Evolutionary conservation across 2,329 filamentous ascomycete genomes (phyloP).

Genomic region (Botrytis aclada): DNA sequence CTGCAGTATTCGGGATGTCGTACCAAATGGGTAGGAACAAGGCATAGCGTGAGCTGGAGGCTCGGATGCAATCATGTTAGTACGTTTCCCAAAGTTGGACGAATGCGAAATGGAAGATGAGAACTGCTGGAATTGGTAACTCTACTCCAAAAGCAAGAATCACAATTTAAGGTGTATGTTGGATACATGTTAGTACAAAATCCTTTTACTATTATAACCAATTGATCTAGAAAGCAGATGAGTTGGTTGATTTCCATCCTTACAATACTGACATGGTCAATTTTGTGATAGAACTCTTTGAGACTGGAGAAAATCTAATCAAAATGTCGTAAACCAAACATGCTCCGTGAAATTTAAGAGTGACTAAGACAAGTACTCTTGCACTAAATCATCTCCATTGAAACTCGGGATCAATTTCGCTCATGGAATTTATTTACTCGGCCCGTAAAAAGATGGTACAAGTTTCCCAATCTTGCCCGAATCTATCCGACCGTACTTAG

Average conservation of each 20-base stretch:
- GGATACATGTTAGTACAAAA: not conserved
- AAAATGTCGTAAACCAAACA: not conserved
- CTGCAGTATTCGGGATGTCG: not conserved
- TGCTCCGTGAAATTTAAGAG: not conserved
- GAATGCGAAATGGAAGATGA: not conserved
- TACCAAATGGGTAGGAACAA: not conserved
- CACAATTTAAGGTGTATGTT: not conserved
- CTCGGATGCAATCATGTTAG: not conserved
- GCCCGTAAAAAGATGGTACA: not conserved
- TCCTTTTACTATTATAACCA: not conserved
- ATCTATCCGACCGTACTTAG: not conserved
- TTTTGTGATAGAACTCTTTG: not conserved
- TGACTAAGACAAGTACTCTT: not conserved
- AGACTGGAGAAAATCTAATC: not conserved
- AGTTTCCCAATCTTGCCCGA: not conserved
- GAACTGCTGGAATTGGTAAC: not conserved
- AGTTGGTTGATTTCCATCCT: not conserved
- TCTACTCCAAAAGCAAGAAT: not conserved
- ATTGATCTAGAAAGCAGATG: not conserved
- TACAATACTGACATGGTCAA: not conserved
- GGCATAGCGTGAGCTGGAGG: not conserved
- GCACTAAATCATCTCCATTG: not conserved
- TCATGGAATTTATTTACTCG: not conserved
- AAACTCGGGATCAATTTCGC: not conserved
- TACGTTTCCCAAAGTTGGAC: not conserved